Conservation (phyloP, 1,284 basidiomycete species). For the Papiliotrema terrestris region DNA sequence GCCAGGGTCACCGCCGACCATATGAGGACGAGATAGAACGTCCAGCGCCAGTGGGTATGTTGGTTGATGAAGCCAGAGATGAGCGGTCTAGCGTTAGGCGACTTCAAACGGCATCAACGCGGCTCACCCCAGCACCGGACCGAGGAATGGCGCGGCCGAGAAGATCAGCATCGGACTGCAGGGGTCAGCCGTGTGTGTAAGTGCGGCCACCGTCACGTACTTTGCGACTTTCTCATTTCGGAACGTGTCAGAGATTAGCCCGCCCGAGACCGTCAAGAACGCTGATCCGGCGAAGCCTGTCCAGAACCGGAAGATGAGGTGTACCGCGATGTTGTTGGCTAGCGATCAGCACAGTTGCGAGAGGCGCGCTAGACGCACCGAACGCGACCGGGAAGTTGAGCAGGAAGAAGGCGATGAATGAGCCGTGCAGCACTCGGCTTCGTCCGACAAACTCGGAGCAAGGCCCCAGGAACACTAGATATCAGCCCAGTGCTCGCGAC, state of each 20-base stretch:
- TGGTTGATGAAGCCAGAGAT: slow-evolving; percentile 54
- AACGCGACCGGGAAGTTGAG: slow-evolving; percentile 67
- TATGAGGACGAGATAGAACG: slow-evolving; percentile 64
- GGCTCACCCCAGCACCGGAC: slow-evolving; percentile 58
- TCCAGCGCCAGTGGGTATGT: slow-evolving; percentile 72
- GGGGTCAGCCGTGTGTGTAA: neutral
- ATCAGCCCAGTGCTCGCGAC: neutral
- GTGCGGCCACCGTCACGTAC: slow-evolving; percentile 50
- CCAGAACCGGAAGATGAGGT: slow-evolving; percentile 66
- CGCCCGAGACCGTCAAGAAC: slow-evolving; percentile 76
- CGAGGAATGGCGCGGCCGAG: slow-evolving; percentile 66
- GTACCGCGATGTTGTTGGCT: slow-evolving; percentile 51
- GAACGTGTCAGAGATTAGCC: slow-evolving; percentile 73
- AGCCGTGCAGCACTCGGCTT: slow-evolving; percentile 24
- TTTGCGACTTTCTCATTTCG: slow-evolving; percentile 60
- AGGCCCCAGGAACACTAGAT: slow-evolving; percentile 56
- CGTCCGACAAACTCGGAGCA: slow-evolving; percentile 60
- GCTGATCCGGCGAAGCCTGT: slow-evolving; percentile 64
- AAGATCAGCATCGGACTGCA: slow-evolving; percentile 72
- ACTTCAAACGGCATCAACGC: neutral
- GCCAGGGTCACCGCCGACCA: slow-evolving; percentile 49
- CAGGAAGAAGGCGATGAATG: slow-evolving; percentile 40
- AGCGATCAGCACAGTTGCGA: neutral
- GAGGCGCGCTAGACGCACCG: slow-evolving; percentile 7
- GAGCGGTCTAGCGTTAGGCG: slow-evolving; percentile 34